Base-by-base conservation (phyloP, 2,329 filamentous ascomycete species). In the Parastagonospora avenae region DNA sequence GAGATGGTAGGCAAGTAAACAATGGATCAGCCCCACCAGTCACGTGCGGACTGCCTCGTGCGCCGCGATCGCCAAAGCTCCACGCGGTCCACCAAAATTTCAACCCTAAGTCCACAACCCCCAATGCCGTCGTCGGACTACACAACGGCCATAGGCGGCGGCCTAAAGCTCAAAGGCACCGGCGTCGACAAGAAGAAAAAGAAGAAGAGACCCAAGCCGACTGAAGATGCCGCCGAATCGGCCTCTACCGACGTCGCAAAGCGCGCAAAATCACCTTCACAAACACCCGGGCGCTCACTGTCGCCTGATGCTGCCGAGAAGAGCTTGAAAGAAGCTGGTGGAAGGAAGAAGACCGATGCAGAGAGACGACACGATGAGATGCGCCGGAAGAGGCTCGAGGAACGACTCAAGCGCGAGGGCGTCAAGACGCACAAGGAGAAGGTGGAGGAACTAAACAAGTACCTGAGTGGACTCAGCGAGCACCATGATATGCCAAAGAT, bases 391-490 rank as follows among this genome's bases (percentile, higher is more conserved):
- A 84, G 91, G 79, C 79, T 97, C 65, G 85, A 94, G 63, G 88
- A 96, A 66, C 81, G 91, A 55, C 78, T 95, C 38, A 87, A 89
- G 68, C 85, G 88, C 11, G 92, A 97, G 71, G 88, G 95, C 12
- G 85, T 93, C 61, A 97, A 97, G 80, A 96, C 92, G 28, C 94
- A 99, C 75, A 97, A 97, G 73, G 90, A 99, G 78, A 86, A 91
- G 9, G 93, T 99, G 37, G 92, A 97, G 74, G 92, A 97, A 72
- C 79, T 97, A 63, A 99, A 99, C 73, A 91, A 90, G 57, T 97
- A 97, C 73, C 79, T 99, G 31, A 94, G 91, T 59, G 89, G 87
- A 60, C 76, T 99, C 67, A 96, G 91, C 76, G 94, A 99, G 76
- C 94, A 99, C 77, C 93, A 99, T 75, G 94, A 99, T 72, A 99